These are phyloP conservation scores for Nitzschia inconspicua DNA, from an alignment of 108 stramenopile genomes.

Conservation along the genomic window DNA sequence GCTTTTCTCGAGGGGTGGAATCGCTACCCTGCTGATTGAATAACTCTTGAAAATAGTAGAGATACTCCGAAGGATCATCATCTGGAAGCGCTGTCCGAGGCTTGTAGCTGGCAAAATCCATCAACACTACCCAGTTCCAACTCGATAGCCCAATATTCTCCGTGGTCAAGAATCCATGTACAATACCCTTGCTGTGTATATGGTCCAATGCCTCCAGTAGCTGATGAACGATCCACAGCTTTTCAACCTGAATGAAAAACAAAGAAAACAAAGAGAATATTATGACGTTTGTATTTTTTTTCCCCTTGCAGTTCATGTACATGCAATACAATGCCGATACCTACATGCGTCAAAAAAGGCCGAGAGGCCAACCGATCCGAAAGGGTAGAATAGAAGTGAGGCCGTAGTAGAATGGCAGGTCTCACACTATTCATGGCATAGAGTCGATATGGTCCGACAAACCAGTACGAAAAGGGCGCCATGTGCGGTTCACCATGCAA, in stretches of 20 bases:
- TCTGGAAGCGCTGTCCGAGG: slow-evolving; percentile 83
- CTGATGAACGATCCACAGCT: slow-evolving; percentile 92
- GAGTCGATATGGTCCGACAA: slow-evolving; percentile 5
- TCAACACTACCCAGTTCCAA: slow-evolving; percentile 88
- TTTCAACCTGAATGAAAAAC: too few species aligned
- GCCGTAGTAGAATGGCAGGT: slow-evolving; percentile 78
- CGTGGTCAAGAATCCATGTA: slow-evolving; percentile 93
- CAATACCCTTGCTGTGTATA: slow-evolving; percentile 72
- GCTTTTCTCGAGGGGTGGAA: slow-evolving; percentile 55
- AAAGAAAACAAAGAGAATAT: too few species aligned
- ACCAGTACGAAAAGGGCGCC: slow-evolving; percentile 48
- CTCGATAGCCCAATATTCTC: slow-evolving; percentile 93
- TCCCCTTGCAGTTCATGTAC: too few species aligned
- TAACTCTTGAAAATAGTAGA: slow-evolving; percentile 92
- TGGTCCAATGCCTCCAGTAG: slow-evolving; percentile 80
- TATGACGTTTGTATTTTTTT: too few species aligned
- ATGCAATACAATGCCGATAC: too few species aligned
- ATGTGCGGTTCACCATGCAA: slow-evolving; percentile 24
- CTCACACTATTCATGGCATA: slow-evolving; percentile 11
- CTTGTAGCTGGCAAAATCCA: slow-evolving; percentile 93
- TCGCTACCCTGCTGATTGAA: not conserved
- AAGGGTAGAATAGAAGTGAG: slow-evolving; percentile 86
- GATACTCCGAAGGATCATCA: slow-evolving; percentile 91
- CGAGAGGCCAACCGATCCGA: slow-evolving; percentile 88
- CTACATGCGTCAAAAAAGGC: slow-evolving; percentile 88